Evolutionary conservation across 1,284 basidiomycete genomes (phyloP).

Genomic region (Marasmius tenuissimus): DNA sequence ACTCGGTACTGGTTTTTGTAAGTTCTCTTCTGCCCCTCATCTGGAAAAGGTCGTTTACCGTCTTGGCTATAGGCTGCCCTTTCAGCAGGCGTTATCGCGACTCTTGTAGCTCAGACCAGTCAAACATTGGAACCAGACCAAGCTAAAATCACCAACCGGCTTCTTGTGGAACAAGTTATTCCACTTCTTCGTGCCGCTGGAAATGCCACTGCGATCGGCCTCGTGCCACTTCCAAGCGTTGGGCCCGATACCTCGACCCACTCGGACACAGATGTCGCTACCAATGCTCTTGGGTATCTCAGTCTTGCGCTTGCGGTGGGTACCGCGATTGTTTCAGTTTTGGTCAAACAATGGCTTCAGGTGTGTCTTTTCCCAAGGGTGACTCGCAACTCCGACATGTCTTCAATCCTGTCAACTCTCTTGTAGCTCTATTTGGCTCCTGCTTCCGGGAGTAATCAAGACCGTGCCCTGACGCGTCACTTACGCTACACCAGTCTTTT

Average conservation of each 20-base stretch:
- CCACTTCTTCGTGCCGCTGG: neutral
- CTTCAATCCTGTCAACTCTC: neutral
- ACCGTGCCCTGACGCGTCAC: constrained; percentile 37
- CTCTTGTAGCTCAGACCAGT: neutral
- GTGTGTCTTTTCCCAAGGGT: constrained; percentile 6
- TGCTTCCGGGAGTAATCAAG: constrained; percentile 31
- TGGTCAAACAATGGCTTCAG: constrained; percentile 13
- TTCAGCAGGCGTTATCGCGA: neutral
- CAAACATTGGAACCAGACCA: constrained; percentile 18
- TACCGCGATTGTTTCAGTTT: constrained; percentile 3
- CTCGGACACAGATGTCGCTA: constrained; percentile 20
- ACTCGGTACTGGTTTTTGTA: neutral
- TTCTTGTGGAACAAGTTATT: constrained; percentile 20
- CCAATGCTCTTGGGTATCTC: constrained; percentile 41
- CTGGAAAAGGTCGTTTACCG: neutral
- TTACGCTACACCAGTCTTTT: constrained; percentile 32
- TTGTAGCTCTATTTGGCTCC: constrained; percentile 22
- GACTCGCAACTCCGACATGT: too few species aligned
- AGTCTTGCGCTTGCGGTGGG: constrained; percentile 2
- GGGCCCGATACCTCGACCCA: neutral
- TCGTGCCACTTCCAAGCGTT: neutral
- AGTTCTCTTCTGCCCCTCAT: neutral
- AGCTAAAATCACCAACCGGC: constrained; percentile 33
- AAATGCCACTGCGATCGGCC: neutral
- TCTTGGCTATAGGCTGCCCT: neutral